phyloP scores from a whole-genome alignment of 1,284 basidiomycete species.

The Cystobasidiaceae sp. region DNA sequence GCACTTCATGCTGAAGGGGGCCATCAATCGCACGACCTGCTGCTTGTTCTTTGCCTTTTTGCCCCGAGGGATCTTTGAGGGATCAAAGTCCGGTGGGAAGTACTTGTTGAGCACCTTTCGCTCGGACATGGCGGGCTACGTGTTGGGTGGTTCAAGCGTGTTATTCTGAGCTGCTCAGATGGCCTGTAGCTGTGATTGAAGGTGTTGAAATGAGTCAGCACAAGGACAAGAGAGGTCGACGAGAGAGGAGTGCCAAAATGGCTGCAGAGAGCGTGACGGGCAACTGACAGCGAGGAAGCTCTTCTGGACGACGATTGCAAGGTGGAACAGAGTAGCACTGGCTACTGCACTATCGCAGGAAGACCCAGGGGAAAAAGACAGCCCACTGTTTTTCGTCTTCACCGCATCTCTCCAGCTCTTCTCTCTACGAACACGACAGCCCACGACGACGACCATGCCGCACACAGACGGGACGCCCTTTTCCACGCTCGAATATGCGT shows the following conservation, averaged over 20 bases:
- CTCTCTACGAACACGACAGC: neutral
- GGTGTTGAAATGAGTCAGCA: no score
- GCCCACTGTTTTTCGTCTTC: neutral
- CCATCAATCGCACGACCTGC: constrained; percentile 96
- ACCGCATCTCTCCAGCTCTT: neutral
- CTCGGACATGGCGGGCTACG: constrained; percentile 16
- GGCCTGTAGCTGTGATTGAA: no score
- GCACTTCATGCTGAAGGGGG: constrained; percentile 89
- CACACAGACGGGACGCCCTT: constrained; percentile 4
- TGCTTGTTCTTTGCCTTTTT: constrained; percentile 69
- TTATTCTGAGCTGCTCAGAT: no score
- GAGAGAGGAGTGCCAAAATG: no score
- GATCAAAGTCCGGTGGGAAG: constrained; percentile 81
- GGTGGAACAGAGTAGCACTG: no score
- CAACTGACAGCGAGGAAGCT: no score
- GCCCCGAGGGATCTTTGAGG: constrained; percentile 80
- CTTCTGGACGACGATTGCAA: no score
- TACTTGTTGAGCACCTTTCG: constrained; percentile 30
- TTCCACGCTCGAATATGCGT: constrained; percentile 10
- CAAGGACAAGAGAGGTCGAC: no score
- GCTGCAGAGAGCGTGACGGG: no score
- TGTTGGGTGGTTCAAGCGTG: no score
- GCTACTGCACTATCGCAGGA: no score
- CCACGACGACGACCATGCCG: neutral
- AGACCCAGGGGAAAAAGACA: no score